Conservation (phyloP, 2,329 filamentous ascomycete species). For the Fusarium subglutinans region DNA sequence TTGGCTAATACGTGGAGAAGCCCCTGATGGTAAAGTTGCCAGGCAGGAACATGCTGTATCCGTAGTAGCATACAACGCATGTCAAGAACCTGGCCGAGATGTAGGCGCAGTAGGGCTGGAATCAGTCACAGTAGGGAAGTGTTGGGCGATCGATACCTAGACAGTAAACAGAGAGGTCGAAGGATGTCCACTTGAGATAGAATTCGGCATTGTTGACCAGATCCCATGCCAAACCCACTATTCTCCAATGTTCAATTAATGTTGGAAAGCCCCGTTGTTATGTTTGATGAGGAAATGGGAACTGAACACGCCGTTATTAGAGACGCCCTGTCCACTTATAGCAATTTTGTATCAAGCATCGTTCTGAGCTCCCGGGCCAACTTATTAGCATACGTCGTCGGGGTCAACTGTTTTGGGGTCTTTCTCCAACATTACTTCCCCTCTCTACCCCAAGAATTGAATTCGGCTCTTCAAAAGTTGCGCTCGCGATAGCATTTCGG, state of each 20-base stretch:
- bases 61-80: not conserved
- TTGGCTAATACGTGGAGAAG: slow-evolving; percentile 11
- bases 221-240: no score
- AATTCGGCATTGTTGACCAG: no score
- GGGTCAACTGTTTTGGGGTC: not conserved
- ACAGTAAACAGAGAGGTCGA: no score
- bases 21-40: not conserved
- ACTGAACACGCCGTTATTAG: not conserved
- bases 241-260: no score
- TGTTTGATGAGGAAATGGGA: not conserved
- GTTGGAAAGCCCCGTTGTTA: not conserved
- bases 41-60: not conserved
- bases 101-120: no score
- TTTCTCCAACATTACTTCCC: not conserved
- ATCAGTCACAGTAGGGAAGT: no score
- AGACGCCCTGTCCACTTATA: not conserved
- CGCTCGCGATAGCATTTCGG: not conserved
- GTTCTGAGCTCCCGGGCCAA: not conserved
- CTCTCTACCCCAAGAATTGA: not conserved
- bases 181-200: no score
- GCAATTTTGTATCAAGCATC: not conserved
- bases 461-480: not conserved
- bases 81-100: no score
- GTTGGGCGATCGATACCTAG: no score
- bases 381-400: no score